phyloP scores from a whole-genome alignment of 2,329 filamentous ascomycete genomes.

The Diplodia corticola region DNA sequence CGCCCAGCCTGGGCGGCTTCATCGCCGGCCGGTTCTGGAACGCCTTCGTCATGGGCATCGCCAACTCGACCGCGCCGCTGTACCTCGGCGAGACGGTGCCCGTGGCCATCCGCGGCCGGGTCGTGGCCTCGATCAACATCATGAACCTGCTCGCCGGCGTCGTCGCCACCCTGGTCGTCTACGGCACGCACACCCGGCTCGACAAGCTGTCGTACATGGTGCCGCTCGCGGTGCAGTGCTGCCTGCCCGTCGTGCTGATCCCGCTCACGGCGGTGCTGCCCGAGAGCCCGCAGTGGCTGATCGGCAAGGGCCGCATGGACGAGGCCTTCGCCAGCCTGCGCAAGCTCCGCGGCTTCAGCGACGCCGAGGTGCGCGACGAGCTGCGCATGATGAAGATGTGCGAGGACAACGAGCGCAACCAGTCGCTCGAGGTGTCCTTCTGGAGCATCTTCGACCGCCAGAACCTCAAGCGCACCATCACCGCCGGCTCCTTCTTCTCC shows the following conservation, averaged over 20 bases:
- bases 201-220: constrained; percentile 61
- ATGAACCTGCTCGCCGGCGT: constrained; percentile 11
- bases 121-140: constrained; percentile 40
- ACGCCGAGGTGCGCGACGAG: constrained; percentile 36
- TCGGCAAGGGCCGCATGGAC: constrained; percentile 51
- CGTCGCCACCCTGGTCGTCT: constrained; percentile 66
- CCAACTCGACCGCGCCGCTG: constrained; percentile 48
- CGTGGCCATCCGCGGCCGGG: constrained; percentile 57
- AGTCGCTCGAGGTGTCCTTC: constrained; percentile 32
- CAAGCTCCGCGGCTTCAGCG: constrained; percentile 36
- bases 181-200: constrained; percentile 59
- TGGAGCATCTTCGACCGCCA: constrained; percentile 40
- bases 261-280: constrained; percentile 46
- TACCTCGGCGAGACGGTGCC: constrained; percentile 61
- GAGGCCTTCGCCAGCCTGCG: constrained; percentile 29
- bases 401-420: constrained; percentile 31
- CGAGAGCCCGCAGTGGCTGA: constrained; percentile 62
- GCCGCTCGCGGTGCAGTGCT: constrained; percentile 40
- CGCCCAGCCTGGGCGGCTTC: constrained; percentile 7
- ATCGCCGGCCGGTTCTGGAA: constrained; percentile 16
- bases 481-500: constrained; percentile 35
- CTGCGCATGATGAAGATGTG: constrained; percentile 35
- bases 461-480: constrained; percentile 40
- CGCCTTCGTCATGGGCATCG: constrained; percentile 16
- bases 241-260: constrained; percentile 35